Conservation (phyloP, 768 basidiomycete genomes). For the Clitopilus passeckerianus region DNA sequence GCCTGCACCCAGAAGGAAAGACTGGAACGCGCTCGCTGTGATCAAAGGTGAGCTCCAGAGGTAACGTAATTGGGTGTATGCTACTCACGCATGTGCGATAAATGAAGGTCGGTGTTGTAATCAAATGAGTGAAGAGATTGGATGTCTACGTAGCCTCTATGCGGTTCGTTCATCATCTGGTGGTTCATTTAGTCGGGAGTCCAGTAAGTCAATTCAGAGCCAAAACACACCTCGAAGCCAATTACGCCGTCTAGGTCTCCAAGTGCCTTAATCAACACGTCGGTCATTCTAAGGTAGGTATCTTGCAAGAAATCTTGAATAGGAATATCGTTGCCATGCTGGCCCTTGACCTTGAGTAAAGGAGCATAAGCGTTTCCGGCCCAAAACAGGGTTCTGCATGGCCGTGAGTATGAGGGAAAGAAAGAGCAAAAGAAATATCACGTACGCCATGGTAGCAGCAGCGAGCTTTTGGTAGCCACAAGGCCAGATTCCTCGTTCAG, state of each 20-base stretch:
- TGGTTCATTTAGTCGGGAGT: not conserved
- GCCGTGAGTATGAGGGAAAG: not conserved
- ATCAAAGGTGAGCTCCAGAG: not conserved
- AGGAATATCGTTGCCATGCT: conserved; percentile 45
- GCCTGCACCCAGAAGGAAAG: conserved; percentile 90
- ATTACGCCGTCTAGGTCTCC: conserved; percentile 75
- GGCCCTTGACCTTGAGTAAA: conserved; percentile 51
- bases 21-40: conserved; percentile 77
- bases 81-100: conserved; percentile 68
- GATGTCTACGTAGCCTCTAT: conserved; percentile 86
- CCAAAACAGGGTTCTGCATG: conserved; percentile 83
- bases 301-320: conserved; percentile 83
- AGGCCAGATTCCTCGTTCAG: conserved; percentile 86
- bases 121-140: conserved; percentile 81
- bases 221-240: conserved; percentile 74
- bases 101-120: conserved; percentile 92
- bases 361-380: conserved; percentile 85
- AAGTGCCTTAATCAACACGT: conserved; percentile 58
- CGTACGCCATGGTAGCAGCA: conserved; percentile 90
- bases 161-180: conserved; percentile 93
- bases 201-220: too few species aligned
- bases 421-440: conserved; percentile 7
- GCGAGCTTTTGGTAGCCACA: conserved; percentile 92
- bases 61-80: not conserved
- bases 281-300: conserved; percentile 76